A percentile compares a stretch with the other conserved stretches of the same genome.
Evolutionary conservation across 2,329 filamentous ascomycete genomes (phyloP).

Genomic region (Scleromitrula shiraiana): DNA sequence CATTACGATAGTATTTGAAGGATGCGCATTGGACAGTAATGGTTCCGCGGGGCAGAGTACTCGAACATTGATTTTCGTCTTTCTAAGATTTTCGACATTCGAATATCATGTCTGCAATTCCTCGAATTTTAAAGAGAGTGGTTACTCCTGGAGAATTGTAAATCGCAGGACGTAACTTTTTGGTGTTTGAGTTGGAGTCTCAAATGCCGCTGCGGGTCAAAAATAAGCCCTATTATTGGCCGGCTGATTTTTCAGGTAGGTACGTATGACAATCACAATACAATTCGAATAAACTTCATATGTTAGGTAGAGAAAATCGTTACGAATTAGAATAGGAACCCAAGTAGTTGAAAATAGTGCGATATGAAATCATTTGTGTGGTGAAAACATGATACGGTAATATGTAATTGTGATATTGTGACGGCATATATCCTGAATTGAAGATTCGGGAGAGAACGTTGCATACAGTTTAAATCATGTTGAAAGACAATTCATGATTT

Average conservation of each 20-base stretch:
- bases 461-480: neutral
- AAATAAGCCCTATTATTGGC: no score
- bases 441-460: neutral
- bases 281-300: neutral
- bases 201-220: conserved; percentile 3
- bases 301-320: neutral
- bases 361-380: no score
- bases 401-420: neutral
- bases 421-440: neutral
- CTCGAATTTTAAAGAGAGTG: neutral
- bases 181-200: conserved; percentile 8
- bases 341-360: no score
- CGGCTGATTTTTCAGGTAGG: no score
- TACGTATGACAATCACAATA: no score
- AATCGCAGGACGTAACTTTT: neutral
- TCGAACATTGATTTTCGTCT: neutral
- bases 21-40: conserved; percentile 8
- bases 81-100: neutral
- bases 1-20: conserved; percentile 17
- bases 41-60: neutral
- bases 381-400: no score
- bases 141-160: neutral
- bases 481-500: neutral
- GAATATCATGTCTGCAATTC: neutral
- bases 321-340: neutral